Conservation (phyloP, 2,329 filamentous ascomycete species). For the Saccharata proteae region DNA sequence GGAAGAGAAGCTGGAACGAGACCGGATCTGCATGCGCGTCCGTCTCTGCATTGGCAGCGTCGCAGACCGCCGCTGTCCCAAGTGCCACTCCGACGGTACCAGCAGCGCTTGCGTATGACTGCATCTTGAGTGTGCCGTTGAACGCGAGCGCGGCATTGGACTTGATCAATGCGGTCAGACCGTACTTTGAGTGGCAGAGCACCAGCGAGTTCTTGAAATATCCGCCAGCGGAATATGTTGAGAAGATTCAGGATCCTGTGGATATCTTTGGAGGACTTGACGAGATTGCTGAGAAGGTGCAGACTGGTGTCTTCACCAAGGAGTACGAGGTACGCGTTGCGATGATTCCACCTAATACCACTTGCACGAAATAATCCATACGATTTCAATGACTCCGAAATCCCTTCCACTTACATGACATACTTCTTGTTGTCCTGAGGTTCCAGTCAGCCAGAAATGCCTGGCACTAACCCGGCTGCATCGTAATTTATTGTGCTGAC, state of each 20-base stretch:
- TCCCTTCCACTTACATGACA: no score
- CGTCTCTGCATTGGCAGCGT: conserved; percentile 6
- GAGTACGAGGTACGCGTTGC: conserved; percentile 29
- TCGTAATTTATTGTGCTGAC: no score
- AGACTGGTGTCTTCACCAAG: conserved; percentile 22
- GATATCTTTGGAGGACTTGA: conserved; percentile 31
- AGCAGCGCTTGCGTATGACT: conserved; percentile 33
- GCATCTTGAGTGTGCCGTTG: conserved; percentile 32
- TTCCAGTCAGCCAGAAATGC: no score
- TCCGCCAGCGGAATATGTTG: conserved; percentile 33
- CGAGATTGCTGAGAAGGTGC: conserved; percentile 25
- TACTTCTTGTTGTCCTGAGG: no score
- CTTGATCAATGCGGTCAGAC: conserved; percentile 27
- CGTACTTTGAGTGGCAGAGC: conserved; percentile 36
- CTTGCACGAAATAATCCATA: no score
- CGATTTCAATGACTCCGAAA: no score
- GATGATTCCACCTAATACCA: no score
- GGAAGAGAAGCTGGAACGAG: conserved; percentile 2
- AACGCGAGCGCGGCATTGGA: conserved; percentile 28
- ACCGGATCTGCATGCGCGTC: conserved; percentile 9
- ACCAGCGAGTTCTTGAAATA: conserved; percentile 31
- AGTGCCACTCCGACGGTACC: conserved; percentile 22
- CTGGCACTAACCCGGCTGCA: no score
- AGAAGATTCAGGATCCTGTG: conserved; percentile 32
- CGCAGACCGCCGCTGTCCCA: conserved; percentile 5